Percentiles rank a stretch among this genome's conserved stretches.
phyloP scores from a whole-genome alignment of 768 basidiomycete species.

The Sistotremastrum suecicum region DNA sequence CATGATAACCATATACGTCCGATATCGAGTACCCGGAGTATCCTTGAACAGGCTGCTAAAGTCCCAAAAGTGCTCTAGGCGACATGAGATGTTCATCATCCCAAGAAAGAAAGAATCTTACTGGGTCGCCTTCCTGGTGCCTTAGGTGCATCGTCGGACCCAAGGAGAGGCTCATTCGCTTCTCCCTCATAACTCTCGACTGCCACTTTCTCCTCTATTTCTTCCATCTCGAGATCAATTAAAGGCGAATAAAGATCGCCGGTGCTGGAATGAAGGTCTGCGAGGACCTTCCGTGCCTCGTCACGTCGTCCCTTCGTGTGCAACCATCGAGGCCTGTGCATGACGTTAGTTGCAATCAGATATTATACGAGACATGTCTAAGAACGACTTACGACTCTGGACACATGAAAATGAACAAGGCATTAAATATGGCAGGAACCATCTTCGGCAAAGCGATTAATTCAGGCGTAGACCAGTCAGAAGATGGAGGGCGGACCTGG shows the following conservation, averaged over 20 bases:
- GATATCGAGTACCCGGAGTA: conserved; percentile 29
- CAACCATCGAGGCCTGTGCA: conserved; percentile 34
- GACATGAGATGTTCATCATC: no score
- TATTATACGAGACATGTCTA: background rate
- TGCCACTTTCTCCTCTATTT: conserved; percentile 36
- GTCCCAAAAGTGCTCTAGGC: conserved; percentile 31
- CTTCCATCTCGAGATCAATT: conserved; percentile 35
- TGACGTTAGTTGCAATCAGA: background rate
- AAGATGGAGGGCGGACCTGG: conserved; percentile 18
- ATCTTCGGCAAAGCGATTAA: conserved; percentile 12
- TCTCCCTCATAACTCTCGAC: conserved; percentile 25
- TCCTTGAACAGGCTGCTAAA: conserved; percentile 33
- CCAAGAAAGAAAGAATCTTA: conserved; percentile 12
- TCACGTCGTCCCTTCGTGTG: conserved; percentile 31
- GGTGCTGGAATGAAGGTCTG: conserved; percentile 32
- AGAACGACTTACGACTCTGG: conserved; percentile 29
- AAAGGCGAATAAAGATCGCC: conserved; percentile 34
- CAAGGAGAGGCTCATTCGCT: no score
- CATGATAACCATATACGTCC: conserved; percentile 36
- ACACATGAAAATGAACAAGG: conserved; percentile 30
- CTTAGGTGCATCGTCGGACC: no score
- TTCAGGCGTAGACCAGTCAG: background rate
- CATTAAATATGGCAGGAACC: conserved; percentile 33
- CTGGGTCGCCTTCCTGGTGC: conserved; percentile 10
- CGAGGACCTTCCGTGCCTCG: conserved; percentile 29